Evolutionary conservation across 139 green algal species (phyloP).

Genomic region (Coelastrella sp.): DNA sequence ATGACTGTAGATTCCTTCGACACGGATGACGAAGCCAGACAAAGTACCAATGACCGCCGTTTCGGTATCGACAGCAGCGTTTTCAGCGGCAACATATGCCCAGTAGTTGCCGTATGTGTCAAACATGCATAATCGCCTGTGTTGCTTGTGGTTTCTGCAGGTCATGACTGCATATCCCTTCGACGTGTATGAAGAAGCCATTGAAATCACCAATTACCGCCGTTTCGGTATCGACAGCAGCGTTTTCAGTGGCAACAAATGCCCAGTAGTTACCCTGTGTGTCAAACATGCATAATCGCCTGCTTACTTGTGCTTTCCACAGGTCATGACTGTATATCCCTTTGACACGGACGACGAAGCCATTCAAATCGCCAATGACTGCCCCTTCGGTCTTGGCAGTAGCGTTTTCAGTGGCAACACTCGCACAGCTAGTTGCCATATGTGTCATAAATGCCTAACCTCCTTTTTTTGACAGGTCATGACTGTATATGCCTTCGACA

Average conservation of each 20-base stretch:
- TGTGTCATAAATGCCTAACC: neutral
- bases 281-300: neutral
- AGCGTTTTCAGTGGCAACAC: constrained; percentile 85
- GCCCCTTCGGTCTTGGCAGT: constrained; percentile 94
- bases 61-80: constrained; percentile 97
- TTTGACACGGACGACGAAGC: constrained; percentile 89
- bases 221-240: constrained; percentile 94
- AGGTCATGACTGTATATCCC: constrained; percentile 75
- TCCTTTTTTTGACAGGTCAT: constrained; percentile 66
- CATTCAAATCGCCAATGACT: constrained; percentile 95
- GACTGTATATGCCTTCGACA: constrained; percentile 67
- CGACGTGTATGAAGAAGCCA: constrained; percentile 85
- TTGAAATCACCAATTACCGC: constrained; percentile 96
- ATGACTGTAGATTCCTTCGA: constrained; percentile 71
- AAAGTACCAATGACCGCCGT: constrained; percentile 93
- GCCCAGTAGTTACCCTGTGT: too few species aligned
- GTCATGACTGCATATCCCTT: constrained; percentile 75
- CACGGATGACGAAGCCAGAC: constrained; percentile 89
- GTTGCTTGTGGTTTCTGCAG: constrained; percentile 56
- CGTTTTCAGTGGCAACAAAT: constrained; percentile 81
- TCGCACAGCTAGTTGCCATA: neutral
- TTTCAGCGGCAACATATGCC: too few species aligned
- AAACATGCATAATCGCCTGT: too few species aligned
- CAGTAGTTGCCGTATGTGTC: too few species aligned
- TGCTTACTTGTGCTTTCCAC: neutral